Evolutionary conservation across 441 rosid species (phyloP).

Genomic region (Dalechampia spathulata): DNA sequence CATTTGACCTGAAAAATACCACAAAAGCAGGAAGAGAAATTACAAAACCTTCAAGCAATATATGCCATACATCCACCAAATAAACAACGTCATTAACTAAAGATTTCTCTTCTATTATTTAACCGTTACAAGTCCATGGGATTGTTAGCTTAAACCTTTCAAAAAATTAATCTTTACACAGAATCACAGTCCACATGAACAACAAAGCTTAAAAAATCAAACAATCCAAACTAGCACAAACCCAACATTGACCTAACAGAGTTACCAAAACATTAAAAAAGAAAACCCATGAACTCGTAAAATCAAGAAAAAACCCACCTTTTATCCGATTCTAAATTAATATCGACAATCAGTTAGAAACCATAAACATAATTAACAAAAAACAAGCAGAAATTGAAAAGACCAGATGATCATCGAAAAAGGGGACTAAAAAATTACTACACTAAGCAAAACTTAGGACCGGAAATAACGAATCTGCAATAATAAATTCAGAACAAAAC

Average conservation of each 20-base stretch:
- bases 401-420: neutral
- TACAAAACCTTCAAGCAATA: neutral
- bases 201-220: neutral
- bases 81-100: neutral
- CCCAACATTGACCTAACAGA: neutral
- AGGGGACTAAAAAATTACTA: too few relatives aligned
- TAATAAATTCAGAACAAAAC: neutral
- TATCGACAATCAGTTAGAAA: neutral
- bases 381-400: neutral
- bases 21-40: constrained; percentile 1
- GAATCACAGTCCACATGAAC: neutral
- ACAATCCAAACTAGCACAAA: neutral
- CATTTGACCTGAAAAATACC: constrained; percentile 35
- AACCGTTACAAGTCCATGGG: neutral
- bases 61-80: neutral
- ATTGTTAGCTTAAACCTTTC: neutral
- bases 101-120: neutral
- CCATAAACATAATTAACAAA: neutral
- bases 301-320: neutral
- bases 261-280: too few relatives aligned
- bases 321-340: neutral
- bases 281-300: too few relatives aligned
- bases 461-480: neutral
- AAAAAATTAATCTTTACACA: neutral
- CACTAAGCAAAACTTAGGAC: neutral